A percentile compares a stretch with the other conserved stretches of the same genome.
phyloP scores from a whole-genome alignment of 2,329 filamentous ascomycete genomes.

The Didymella glomerata region DNA sequence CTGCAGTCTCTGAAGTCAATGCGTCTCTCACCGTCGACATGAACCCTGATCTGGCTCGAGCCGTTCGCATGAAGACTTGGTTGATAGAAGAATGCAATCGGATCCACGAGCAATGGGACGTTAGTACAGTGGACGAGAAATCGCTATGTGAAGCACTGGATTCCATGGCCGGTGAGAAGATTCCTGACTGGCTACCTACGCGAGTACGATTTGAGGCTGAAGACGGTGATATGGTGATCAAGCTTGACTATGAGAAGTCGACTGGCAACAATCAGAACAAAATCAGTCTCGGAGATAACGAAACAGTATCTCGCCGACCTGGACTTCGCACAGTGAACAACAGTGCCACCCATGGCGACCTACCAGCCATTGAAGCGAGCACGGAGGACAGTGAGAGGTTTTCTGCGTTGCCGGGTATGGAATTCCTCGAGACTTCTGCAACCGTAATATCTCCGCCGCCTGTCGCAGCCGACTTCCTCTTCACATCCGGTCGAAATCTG shows the following conservation, averaged over 20 bases:
- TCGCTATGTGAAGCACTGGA: slow-evolving; percentile 34
- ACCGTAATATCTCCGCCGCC: background rate
- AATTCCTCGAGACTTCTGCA: background rate
- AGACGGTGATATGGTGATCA: slow-evolving; percentile 43
- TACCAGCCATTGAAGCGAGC: background rate
- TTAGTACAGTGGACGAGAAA: slow-evolving; percentile 31
- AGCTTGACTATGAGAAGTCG: slow-evolving; percentile 37
- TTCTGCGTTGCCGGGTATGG: background rate
- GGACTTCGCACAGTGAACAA: slow-evolving; percentile 1
- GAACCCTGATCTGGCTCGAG: slow-evolving; percentile 16
- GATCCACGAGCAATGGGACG: slow-evolving; percentile 36
- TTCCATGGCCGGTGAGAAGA: slow-evolving; percentile 37
- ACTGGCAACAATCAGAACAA: slow-evolving; percentile 20
- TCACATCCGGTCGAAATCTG: slow-evolving; percentile 31
- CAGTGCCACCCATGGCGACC: background rate
- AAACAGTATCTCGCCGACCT: background rate
- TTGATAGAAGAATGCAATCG: slow-evolving; percentile 33
- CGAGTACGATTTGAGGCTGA: slow-evolving; percentile 39
- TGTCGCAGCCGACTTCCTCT: slow-evolving; percentile 26
- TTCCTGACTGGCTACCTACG: slow-evolving; percentile 42
- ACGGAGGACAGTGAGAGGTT: background rate
- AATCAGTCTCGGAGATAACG: slow-evolving; percentile 21
- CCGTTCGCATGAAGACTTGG: slow-evolving; percentile 37
- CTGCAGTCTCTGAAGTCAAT: background rate
- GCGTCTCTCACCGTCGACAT: background rate